A percentile compares a stretch with the other conserved stretches of the same genome.
These are phyloP conservation scores for Globisporangium orthogonon DNA, from an alignment of 352 stramenopile genomes.

Conservation along the genomic window DNA sequence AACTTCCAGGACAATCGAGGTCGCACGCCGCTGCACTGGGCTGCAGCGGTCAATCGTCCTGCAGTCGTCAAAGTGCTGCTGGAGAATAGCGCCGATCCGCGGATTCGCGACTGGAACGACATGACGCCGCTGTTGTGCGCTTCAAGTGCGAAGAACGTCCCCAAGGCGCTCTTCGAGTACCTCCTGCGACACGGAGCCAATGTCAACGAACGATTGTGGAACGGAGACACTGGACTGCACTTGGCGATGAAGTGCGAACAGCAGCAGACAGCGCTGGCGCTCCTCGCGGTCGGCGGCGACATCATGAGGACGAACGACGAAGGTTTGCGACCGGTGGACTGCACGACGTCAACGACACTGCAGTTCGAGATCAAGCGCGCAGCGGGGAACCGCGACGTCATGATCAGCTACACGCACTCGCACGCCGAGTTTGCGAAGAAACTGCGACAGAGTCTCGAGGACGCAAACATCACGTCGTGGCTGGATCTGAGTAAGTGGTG, in stretches of 20 bases:
- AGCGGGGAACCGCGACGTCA: conserved; percentile 74
- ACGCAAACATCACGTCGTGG: conserved; percentile 71
- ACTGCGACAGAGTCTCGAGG: conserved; percentile 61
- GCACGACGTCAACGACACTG: conserved; percentile 73
- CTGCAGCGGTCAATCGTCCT: conserved; percentile 33
- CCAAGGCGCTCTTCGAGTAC: conserved; percentile 39
- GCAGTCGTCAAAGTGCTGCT: conserved; percentile 45
- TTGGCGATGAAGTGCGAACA: conserved; percentile 71
- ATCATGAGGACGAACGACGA: conserved; percentile 64
- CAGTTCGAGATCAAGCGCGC: conserved; percentile 81
- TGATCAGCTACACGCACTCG: conserved; percentile 87
- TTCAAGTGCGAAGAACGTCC: conserved; percentile 36
- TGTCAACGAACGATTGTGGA: conserved; percentile 60
- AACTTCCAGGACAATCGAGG: conserved; percentile 65
- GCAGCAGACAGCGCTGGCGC: conserved; percentile 47
- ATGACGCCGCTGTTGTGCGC: conserved; percentile 68
- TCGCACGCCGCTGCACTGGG: conserved; percentile 64
- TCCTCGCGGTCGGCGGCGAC: conserved; percentile 48
- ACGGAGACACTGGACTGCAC: conserved; percentile 68
- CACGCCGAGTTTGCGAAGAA: conserved; percentile 68
- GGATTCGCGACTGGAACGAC: conserved; percentile 38
- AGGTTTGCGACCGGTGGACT: conserved; percentile 65
- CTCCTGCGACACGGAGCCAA: conserved; percentile 46
- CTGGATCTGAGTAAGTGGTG: conserved; percentile 38
- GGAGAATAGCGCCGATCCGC: conserved; percentile 37